Percentiles rank a stretch among this genome's conserved stretches.
phyloP scores from a whole-genome alignment of 805 yeast species.

The Kazachstania kunashirensis region DNA sequence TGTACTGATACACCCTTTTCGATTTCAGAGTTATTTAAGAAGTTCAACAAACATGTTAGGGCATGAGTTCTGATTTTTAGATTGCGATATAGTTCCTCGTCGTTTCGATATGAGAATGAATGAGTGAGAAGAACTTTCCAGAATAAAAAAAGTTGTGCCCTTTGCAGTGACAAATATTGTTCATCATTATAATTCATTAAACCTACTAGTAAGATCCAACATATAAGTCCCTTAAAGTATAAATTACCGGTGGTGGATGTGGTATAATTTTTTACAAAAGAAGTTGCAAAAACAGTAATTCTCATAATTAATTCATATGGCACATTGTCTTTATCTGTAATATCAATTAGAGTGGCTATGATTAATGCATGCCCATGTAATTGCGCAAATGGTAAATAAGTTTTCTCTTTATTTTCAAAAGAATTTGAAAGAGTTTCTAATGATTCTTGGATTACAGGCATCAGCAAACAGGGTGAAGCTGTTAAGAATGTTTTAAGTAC shows the following conservation, averaged over 20 bases:
- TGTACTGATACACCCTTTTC: conserved; percentile 37
- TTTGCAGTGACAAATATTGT: conserved; percentile 43
- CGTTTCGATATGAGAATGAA: conserved; percentile 34
- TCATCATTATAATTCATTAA: conserved; percentile 49
- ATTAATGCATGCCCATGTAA: conserved; percentile 34
- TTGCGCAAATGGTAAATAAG: conserved; percentile 23
- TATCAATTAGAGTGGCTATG: conserved; percentile 29
- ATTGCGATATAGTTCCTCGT: conserved; percentile 32
- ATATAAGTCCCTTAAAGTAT: conserved; percentile 32
- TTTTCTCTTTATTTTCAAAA: conserved; percentile 19
- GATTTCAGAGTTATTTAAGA: conserved; percentile 34
- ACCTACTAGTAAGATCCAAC: conserved; percentile 61
- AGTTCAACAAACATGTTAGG: conserved; percentile 46
- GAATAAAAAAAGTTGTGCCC: conserved; percentile 47
- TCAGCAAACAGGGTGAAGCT: conserved; percentile 30
- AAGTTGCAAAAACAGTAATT: conserved; percentile 36
- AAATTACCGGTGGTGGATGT: conserved; percentile 26
- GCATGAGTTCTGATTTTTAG: conserved; percentile 50
- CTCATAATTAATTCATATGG: conserved; percentile 37
- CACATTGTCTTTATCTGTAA: conserved; percentile 35
- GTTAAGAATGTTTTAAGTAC: conserved; percentile 27
- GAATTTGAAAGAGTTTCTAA: conserved; percentile 30
- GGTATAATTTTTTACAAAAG: conserved; percentile 33
- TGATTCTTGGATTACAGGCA: conserved; percentile 30
- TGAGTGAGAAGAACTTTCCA: conserved; percentile 56